Evolutionary conservation across 176 grass and related monocot species (phyloP).

Genomic region (Triticum urartu): DNA sequence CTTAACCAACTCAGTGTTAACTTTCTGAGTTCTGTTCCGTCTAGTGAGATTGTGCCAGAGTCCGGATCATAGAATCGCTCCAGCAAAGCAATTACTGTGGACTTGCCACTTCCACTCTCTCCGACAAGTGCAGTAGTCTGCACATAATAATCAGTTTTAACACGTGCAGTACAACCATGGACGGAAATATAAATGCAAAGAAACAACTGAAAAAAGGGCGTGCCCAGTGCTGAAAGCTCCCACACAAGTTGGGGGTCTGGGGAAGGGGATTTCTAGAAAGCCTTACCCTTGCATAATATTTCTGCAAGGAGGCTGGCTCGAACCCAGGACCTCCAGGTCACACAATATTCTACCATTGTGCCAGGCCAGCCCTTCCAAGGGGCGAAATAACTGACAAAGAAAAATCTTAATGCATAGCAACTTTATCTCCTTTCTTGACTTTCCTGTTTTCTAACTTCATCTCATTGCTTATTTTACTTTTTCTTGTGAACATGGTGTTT

Average conservation of each 20-base stretch:
- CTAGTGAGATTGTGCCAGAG: conserved; percentile 54
- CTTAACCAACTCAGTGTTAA: conserved; percentile 57
- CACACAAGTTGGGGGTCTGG: too few species aligned
- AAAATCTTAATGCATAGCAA: conserved; percentile 1
- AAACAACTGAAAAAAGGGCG: not conserved
- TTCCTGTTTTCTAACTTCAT: not conserved
- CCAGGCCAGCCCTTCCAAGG: not conserved
- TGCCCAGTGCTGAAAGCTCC: not conserved
- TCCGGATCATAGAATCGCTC: conserved; percentile 66
- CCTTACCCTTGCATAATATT: too few species aligned
- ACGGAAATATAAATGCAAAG: not conserved
- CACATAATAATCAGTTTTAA: conserved; percentile 20
- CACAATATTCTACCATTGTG: not conserved
- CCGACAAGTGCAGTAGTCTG: conserved; percentile 65
- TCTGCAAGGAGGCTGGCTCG: too few species aligned
- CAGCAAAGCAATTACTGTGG: conserved; percentile 64
- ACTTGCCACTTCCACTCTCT: conserved; percentile 80
- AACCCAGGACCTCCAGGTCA: too few species aligned
- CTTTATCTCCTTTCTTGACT: not conserved
- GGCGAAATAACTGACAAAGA: not conserved
- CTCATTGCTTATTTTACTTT: not conserved
- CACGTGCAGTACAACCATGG: not conserved
- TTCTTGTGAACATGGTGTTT: not conserved
- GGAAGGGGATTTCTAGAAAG: too few species aligned
- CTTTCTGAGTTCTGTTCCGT: conserved; percentile 36